phyloP scores from a whole-genome alignment of 768 basidiomycete genomes.

The Calocybe gangraenosa region DNA sequence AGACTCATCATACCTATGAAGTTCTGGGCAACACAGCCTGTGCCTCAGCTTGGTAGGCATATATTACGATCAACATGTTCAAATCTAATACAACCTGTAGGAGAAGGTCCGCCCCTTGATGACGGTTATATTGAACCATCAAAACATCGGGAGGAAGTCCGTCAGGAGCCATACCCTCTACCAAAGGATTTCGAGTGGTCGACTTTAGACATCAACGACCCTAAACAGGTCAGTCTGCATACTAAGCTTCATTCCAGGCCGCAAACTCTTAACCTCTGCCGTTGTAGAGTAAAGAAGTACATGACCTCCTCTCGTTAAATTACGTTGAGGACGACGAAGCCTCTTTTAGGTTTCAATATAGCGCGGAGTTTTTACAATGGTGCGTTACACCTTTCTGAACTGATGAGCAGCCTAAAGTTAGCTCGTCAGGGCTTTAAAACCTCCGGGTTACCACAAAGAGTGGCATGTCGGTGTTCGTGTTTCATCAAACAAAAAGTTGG shows the following conservation, averaged over 20 bases:
- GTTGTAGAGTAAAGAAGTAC: constrained; percentile 85
- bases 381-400: constrained; percentile 21
- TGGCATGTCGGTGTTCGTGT: constrained; percentile 98
- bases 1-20: constrained; percentile 23
- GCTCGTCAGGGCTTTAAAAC: constrained; percentile 77
- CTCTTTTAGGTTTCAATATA: constrained; percentile 95
- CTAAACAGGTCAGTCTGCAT: constrained; percentile 53
- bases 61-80: neutral
- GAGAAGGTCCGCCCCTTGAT: constrained; percentile 56
- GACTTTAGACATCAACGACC: constrained; percentile 71
- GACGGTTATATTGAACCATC: constrained; percentile 91
- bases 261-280: constrained; percentile 3
- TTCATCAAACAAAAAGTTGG: constrained; percentile 84
- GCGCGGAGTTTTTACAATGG: constrained; percentile 92
- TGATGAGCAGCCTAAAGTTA: constrained; percentile 1
- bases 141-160: constrained; percentile 70
- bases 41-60: constrained; percentile 75
- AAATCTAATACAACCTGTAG: too few species aligned
- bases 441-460: constrained; percentile 88
- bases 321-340: constrained; percentile 98
- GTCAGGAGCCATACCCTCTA: constrained; percentile 83
- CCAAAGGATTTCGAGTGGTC: constrained; percentile 95
- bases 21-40: constrained; percentile 99
- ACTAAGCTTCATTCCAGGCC: neutral
- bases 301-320: constrained; percentile 85